Conservation (phyloP, 2,329 filamentous ascomycete species). For the Hysterium pulicare region DNA sequence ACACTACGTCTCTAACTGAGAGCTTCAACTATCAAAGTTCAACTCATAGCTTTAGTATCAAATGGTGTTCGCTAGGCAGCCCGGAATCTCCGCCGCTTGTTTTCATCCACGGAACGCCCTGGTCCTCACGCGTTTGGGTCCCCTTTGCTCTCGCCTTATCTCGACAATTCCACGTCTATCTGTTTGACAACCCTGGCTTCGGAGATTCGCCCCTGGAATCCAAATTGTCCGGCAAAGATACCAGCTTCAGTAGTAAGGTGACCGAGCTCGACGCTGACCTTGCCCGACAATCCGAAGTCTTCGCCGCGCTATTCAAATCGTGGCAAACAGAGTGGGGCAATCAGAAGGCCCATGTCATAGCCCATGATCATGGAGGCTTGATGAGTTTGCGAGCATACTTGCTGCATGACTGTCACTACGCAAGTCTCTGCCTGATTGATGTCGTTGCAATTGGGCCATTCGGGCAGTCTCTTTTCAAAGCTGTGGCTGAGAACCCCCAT, state of each 20-base stretch:
- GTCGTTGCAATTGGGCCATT: constrained; percentile 21
- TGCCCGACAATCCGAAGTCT: constrained; percentile 15
- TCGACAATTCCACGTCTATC: neutral
- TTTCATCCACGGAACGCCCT: too few species aligned
- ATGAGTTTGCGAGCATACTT: constrained; percentile 19
- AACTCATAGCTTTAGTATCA: too few species aligned
- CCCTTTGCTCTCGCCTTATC: constrained; percentile 12
- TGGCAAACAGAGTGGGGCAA: constrained; percentile 11
- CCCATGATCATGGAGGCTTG: constrained; percentile 19
- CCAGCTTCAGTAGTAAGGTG: constrained; percentile 4
- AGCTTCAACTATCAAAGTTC: too few species aligned
- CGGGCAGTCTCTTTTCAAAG: constrained; percentile 16
- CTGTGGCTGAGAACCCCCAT: constrained; percentile 11
- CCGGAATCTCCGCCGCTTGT: too few species aligned
- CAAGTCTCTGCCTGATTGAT: constrained; percentile 17
- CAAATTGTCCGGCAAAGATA: neutral
- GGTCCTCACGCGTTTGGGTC: constrained; percentile 15
- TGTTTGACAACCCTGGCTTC: constrained; percentile 20
- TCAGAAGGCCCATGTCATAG: constrained; percentile 14
- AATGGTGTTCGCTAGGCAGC: too few species aligned
- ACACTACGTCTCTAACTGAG: too few species aligned
- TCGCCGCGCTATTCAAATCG: constrained; percentile 13
- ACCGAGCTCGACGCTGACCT: constrained; percentile 14
- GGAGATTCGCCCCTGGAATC: constrained; percentile 15
- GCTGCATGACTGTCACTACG: constrained; percentile 14